A percentile compares a stretch with the other conserved stretches of the same genome.
phyloP scores from a whole-genome alignment of 129 eudicot genomes.

The Rutidosis leptorrhynchoides region DNA sequence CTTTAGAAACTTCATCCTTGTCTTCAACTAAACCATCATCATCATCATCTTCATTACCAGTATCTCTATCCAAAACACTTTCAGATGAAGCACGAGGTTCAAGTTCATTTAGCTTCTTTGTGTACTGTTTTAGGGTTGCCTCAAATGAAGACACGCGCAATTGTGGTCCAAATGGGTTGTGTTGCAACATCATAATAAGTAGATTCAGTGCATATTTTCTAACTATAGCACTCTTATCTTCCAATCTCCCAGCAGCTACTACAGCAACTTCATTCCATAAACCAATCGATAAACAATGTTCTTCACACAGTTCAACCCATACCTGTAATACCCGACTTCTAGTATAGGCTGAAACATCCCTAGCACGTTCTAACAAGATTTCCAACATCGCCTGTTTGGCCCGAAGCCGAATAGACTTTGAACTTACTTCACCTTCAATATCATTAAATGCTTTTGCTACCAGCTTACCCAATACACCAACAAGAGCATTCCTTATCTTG shows the following conservation, averaged over 20 bases:
- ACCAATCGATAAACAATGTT: slow-evolving; percentile 85
- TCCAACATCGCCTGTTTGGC: slow-evolving; percentile 98
- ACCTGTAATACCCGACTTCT: slow-evolving; percentile 92
- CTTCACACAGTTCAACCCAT: slow-evolving; percentile 94
- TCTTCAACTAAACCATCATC: slow-evolving; percentile 59
- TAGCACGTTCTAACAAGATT: slow-evolving; percentile 86
- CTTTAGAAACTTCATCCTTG: slow-evolving; percentile 24
- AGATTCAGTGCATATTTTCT: slow-evolving; percentile 86
- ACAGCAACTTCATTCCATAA: slow-evolving; percentile 95
- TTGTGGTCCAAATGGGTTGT: slow-evolving; percentile 98
- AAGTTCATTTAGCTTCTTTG: slow-evolving; percentile 78
- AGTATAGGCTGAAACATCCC: slow-evolving; percentile 95
- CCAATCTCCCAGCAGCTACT: slow-evolving; percentile 92
- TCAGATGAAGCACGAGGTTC: slow-evolving; percentile 49
- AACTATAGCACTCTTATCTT: slow-evolving; percentile 91
- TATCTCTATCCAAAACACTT: slow-evolving; percentile 43
- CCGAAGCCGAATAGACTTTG: slow-evolving; percentile 82
- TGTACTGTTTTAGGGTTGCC: slow-evolving; percentile 82
- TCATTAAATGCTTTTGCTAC: slow-evolving; percentile 83
- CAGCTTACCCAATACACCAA: slow-evolving; percentile 86
- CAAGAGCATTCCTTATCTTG: slow-evolving; percentile 91
- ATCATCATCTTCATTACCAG: slow-evolving; percentile 54
- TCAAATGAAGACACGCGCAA: slow-evolving; percentile 80
- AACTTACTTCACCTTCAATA: slow-evolving; percentile 79
- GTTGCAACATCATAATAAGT: slow-evolving; percentile 92